Evolutionary conservation across 768 basidiomycete species (phyloP).

Genomic region (Pleurotus tuoliensis): DNA sequence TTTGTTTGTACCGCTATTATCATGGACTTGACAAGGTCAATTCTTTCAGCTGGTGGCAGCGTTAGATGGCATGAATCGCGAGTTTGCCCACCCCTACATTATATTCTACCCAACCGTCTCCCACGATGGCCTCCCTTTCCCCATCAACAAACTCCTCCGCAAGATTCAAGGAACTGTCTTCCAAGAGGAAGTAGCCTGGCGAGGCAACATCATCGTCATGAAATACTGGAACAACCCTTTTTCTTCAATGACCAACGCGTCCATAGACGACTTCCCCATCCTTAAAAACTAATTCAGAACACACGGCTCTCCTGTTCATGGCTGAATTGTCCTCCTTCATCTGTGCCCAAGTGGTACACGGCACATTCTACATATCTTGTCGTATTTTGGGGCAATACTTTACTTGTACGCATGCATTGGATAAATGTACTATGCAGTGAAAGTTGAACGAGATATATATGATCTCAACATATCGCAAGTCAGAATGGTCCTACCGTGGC

Average conservation of each 20-base stretch:
- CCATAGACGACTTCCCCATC: constrained; percentile 81
- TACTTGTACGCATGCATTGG: no score
- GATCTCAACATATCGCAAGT: no score
- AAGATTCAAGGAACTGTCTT: constrained; percentile 69
- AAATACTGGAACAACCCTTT: constrained; percentile 61
- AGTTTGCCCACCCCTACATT: constrained; percentile 75
- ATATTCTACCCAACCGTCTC: constrained; percentile 75
- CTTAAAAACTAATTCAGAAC: constrained; percentile 75
- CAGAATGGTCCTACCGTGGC: no score
- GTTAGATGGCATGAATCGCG: constrained; percentile 75
- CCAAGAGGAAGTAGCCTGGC: constrained; percentile 66
- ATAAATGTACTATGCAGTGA: no score
- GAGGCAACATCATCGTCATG: constrained; percentile 74
- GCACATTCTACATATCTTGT: no score
- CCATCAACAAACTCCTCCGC: constrained; percentile 68
- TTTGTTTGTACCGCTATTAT: constrained; percentile 39
- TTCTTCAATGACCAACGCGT: constrained; percentile 60
- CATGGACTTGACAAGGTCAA: constrained; percentile 78
- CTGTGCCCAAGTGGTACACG: no score
- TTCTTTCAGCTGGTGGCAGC: constrained; percentile 71
- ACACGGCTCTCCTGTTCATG: constrained; percentile 48
- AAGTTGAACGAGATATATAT: no score
- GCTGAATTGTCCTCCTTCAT: background rate
- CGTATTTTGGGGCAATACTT: no score
- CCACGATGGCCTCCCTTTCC: constrained; percentile 79